Evolutionary conservation across 2,329 filamentous ascomycete species (phyloP).

Genomic region (Chaetomiaceae sp.): DNA sequence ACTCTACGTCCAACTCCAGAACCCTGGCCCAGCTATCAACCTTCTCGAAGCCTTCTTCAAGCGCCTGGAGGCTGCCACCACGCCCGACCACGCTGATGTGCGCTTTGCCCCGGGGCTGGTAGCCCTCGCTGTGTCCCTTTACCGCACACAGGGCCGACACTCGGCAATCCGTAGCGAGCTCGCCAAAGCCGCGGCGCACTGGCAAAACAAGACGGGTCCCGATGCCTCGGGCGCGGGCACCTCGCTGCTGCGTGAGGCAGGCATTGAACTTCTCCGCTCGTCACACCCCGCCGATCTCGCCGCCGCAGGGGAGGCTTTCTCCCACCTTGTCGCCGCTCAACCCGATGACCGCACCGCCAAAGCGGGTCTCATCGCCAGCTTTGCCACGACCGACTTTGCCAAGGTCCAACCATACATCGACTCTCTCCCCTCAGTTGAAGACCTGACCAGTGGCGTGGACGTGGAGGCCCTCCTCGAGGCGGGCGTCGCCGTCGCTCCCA

Average conservation of each 20-base stretch:
- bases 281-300: conserved; percentile 62
- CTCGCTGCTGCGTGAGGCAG: conserved; percentile 75
- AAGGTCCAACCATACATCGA: conserved; percentile 51
- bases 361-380: conserved; percentile 82
- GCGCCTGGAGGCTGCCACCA: conserved; percentile 59
- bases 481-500: conserved; percentile 53
- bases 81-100: conserved; percentile 57
- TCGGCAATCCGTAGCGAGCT: conserved; percentile 68
- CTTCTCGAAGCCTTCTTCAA: conserved; percentile 71
- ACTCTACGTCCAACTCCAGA: conserved; percentile 68
- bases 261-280: conserved; percentile 75
- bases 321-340: conserved; percentile 61
- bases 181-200: conserved; percentile 73
- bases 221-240: conserved; percentile 33
- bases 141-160: conserved; percentile 69
- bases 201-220: conserved; percentile 53
- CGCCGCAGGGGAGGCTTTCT: conserved; percentile 74
- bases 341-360: conserved; percentile 64
- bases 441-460: conserved; percentile 57
- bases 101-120: conserved; percentile 83
- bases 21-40: conserved; percentile 67
- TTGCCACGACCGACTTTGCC: conserved; percentile 57
- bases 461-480: conserved; percentile 57
- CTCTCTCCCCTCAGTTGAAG: conserved; percentile 56
- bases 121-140: conserved; percentile 72